Evolutionary conservation across 495 filamentous ascomycete species (phyloP), one percentile per base, ranked within the genome.

Genomic region (Paragyromitra xinjiangensis): DNA sequence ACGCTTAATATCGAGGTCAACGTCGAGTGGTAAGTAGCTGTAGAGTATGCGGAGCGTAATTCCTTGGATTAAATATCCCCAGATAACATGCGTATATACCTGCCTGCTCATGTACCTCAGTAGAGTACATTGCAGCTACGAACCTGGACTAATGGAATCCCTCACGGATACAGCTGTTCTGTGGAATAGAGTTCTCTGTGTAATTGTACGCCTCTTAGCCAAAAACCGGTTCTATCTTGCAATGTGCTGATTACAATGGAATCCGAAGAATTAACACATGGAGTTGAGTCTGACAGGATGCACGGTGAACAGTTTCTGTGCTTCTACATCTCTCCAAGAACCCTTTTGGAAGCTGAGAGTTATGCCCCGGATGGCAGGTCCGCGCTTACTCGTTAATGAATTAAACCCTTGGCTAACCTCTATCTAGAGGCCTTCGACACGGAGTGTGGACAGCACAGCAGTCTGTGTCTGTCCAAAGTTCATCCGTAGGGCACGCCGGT

Each of bases 1-100:
- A 77, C 61, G 51, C 51, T 73, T 71, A 61, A 72, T 76, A 64
- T 59, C 69, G 68, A 72, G 39, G 61, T 71, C 61, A 77, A 77
- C 61, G 74, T 77, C 73, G 71, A 75, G 67, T 71, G 65, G 51
- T 19, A 64, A 51, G 44, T 51, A 58, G 66, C 64, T 44, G 29
- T 55, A 69, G 29, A 34, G 1, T 34, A 34, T 22, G 53, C 29
- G 26, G 39, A 37, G 19, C 39, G 61, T 26, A 50, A 75, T 71
- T 71, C 37, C 34, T 58, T 53, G n/a, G 68, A 53, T 71, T 72
- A 45, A 61, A 14, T 34, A 75, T 22, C 51, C 19, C 50, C 3
- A 24, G n/a, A n/a, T 34, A 44, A 34, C 19, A 59, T 34, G 59
- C 48, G 59, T 16, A 53, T 8, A 22, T 22, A 22, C 19, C 29